These are phyloP conservation scores for Phytopythium helicoides DNA, from an alignment of 352 stramenopile species.

Conservation along the genomic window DNA sequence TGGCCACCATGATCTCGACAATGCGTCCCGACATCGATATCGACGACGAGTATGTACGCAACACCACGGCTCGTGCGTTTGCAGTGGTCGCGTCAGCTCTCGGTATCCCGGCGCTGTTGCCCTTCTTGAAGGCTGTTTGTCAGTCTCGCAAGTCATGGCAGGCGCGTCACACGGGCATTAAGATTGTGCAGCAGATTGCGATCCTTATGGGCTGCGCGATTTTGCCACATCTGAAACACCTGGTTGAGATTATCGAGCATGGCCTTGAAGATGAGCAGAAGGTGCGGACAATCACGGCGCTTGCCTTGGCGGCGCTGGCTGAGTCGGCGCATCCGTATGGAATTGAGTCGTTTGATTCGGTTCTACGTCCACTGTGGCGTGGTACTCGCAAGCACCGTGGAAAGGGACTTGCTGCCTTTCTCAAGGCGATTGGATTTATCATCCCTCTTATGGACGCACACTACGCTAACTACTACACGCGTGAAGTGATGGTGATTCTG, in stretches of 20 bases:
- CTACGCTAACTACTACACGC: constrained; percentile 99
- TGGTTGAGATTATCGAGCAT: constrained; percentile 98
- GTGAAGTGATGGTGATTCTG: constrained; percentile 99
- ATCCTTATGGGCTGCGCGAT: constrained; percentile 98
- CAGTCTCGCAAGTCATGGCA: constrained; percentile 98
- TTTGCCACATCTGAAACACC: constrained; percentile 96
- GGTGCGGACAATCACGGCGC: constrained; percentile 97
- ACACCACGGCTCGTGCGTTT: constrained; percentile 98
- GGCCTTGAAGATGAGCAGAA: constrained; percentile 98
- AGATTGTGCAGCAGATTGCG: constrained; percentile 99
- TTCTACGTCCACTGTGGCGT: constrained; percentile 97
- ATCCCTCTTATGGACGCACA: constrained; percentile 99
- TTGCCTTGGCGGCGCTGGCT: constrained; percentile 96
- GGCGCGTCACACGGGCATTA: constrained; percentile 98
- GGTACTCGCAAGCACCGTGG: constrained; percentile 97
- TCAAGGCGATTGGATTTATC: constrained; percentile 99
- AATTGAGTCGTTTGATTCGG: constrained; percentile 99
- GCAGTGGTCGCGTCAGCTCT: constrained; percentile 98
- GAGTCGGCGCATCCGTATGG: constrained; percentile 98
- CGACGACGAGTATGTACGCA: constrained; percentile 98
- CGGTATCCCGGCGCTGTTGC: constrained; percentile 95
- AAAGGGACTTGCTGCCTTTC: constrained; percentile 97
- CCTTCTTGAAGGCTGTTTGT: constrained; percentile 99
- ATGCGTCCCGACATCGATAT: constrained; percentile 99
- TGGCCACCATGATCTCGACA: constrained; percentile 99